Evolutionary conservation across 176 grass and related monocot species (phyloP).

Genomic region (Triticum turgidum): DNA sequence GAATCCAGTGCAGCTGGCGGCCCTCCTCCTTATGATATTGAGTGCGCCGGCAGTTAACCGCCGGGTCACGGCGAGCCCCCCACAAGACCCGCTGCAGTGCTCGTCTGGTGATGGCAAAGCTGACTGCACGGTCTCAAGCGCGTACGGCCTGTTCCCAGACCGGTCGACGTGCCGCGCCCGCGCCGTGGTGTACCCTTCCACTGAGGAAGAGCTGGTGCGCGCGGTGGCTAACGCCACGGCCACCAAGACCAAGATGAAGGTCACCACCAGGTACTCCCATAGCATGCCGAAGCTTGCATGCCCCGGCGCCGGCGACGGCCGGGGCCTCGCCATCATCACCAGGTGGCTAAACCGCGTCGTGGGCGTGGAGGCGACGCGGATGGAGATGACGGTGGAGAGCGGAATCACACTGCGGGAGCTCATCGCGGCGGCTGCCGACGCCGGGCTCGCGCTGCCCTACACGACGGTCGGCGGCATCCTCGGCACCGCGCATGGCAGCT

Average conservation of each 20-base stretch:
- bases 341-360: slow-evolving; percentile 36
- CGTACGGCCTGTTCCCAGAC: slow-evolving; percentile 59
- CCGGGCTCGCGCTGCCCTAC: slow-evolving; percentile 57
- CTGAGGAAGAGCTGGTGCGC: slow-evolving; percentile 52
- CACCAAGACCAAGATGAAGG: slow-evolving; percentile 53
- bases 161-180: slow-evolving; percentile 50
- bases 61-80: slow-evolving; percentile 29
- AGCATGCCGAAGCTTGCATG: slow-evolving; percentile 35
- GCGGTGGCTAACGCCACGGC: slow-evolving; percentile 5
- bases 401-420: slow-evolving; percentile 46
- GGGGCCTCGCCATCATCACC: slow-evolving; percentile 56
- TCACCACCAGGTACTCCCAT: slow-evolving; percentile 43
- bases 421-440: slow-evolving; percentile 4
- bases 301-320: slow-evolving; percentile 39
- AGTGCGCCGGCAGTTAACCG: no score
- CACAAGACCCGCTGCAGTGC: slow-evolving; percentile 54
- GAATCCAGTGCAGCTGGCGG: no score
- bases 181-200: slow-evolving; percentile 37
- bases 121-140: slow-evolving; percentile 59
- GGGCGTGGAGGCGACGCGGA: background rate
- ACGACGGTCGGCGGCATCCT: slow-evolving; percentile 67
- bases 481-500: slow-evolving; percentile 30
- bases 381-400: slow-evolving; percentile 45
- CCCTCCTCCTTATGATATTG: no score
- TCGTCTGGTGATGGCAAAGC: slow-evolving; percentile 15